Evolutionary conservation across 306 rosid genomes (phyloP).

Genomic region (Prunus mume): DNA sequence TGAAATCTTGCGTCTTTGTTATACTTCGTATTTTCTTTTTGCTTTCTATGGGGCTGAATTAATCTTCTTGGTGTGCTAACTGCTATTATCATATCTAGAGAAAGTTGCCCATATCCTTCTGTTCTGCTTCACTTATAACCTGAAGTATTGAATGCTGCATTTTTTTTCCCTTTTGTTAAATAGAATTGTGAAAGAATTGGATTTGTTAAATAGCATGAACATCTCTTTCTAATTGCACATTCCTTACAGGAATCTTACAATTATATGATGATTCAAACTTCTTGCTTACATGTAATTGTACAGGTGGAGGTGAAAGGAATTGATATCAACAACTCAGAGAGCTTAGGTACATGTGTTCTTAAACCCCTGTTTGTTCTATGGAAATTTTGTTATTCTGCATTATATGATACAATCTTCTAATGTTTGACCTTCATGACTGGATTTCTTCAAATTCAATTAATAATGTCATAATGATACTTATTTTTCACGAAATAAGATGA

Average conservation of each 20-base stretch:
- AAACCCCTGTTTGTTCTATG: not conserved
- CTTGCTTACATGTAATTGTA: not conserved
- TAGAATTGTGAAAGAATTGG: not conserved
- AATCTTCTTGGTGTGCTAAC: not conserved
- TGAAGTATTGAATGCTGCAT: not conserved
- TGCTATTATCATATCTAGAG: not conserved
- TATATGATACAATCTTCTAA: not conserved
- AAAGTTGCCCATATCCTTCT: not conserved
- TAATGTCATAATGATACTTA: not conserved
- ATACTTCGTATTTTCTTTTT: not conserved
- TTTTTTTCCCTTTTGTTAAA: not conserved
- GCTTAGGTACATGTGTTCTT: slow-evolving; percentile 10
- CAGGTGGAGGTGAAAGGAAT: slow-evolving; percentile 9
- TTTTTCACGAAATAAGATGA: not conserved
- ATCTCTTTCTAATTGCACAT: not conserved
- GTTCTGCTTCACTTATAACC: not conserved
- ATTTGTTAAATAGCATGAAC: not conserved
- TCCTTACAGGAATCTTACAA: not conserved
- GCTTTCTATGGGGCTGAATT: not conserved
- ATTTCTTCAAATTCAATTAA: not conserved
- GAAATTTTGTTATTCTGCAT: not conserved
- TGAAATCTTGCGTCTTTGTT: not conserved
- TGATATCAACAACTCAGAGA: slow-evolving; percentile 3
- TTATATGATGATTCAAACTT: not conserved
- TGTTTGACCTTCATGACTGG: not conserved